These are phyloP conservation scores for Rosa lucieae DNA, from an alignment of 306 rosid genomes.

Conservation along the genomic window DNA sequence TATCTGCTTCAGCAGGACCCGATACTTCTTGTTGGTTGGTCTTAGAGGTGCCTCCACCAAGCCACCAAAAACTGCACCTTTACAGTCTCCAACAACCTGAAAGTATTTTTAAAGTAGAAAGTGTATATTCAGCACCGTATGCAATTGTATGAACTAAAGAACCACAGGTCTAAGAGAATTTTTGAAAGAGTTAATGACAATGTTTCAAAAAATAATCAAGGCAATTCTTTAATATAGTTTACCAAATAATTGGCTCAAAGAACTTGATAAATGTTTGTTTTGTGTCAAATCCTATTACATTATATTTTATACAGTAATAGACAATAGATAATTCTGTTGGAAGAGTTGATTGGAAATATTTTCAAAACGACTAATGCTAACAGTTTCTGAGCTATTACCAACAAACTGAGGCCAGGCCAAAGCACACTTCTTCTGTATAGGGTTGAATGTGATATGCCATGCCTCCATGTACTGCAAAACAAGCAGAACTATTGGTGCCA, in stretches of 20 bases:
- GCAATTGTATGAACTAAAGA: neutral
- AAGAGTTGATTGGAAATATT: neutral
- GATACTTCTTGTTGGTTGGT: too few relatives aligned
- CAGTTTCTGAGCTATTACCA: conserved; percentile 42
- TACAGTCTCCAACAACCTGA: conserved; percentile 38
- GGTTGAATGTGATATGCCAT: conserved; percentile 83
- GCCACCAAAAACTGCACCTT: too few relatives aligned
- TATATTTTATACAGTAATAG: neutral
- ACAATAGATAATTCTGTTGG: conserved; percentile 1
- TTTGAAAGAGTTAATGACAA: neutral
- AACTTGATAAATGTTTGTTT: neutral
- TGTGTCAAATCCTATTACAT: neutral
- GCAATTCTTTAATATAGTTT: neutral
- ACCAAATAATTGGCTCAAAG: neutral
- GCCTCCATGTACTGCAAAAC: conserved; percentile 81
- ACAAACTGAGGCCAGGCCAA: conserved; percentile 87
- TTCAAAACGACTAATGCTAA: neutral
- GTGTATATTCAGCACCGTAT: neutral
- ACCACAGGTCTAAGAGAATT: neutral
- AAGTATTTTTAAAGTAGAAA: conserved; percentile 16
- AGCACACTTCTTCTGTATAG: conserved; percentile 83
- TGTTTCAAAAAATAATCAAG: neutral
- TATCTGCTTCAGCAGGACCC: too few relatives aligned
- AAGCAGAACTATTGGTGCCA: conserved; percentile 3
- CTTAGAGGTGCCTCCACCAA: too few relatives aligned